Base-by-base conservation (phyloP, 352 stramenopile species). In the Globisporangium parvum region DNA sequence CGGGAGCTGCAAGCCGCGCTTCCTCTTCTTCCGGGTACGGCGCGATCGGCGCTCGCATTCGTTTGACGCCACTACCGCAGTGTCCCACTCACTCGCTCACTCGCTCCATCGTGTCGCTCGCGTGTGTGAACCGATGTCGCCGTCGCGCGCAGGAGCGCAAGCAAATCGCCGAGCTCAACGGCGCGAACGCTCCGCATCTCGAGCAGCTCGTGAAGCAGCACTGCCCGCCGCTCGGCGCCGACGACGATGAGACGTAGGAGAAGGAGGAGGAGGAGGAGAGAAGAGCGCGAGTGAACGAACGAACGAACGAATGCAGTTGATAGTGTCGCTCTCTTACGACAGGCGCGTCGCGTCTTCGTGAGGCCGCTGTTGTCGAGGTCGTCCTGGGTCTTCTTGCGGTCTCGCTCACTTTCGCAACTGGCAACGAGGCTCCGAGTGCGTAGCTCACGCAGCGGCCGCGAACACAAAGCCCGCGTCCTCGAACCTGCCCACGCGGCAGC, bases 171-270 rank as follows among this genome's bases (percentile, higher is more conserved):
- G 75, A 87, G 62, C 71, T 87, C 26, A 62, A 69, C 9, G 77
- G 70, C 11, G 77, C 77, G 33, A 87, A 89, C 46, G 73, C 75
- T 9, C 79, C 77, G 15, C 76, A 80, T 46, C 63, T 87, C 39
- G 77, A 87, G 54, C 68, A 78, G 51, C 62, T 87, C 26, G 68
- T 87, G 44, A 80, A 84, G 24, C 75, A 88, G 49, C 66, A 85
- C 58, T 53, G 79, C n/a, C 75, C 73, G n/a, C 66, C 66, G 28
- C 57, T 84, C 10, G 66, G 65, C 26, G 73, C 67, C 51, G 69
- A 85, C 24, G 75, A 86, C 35, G 75, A 86, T 47, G 73, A 86
- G 42, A 69, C 51, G 31, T 87, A 57, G n/a, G n/a, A n/a, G n/a
- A n/a, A n/a, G n/a, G n/a, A n/a, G n/a, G n/a, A n/a, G n/a, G n/a